Evolutionary conservation across 306 rosid species (phyloP).

Genomic region (Hippophae tibetana): DNA sequence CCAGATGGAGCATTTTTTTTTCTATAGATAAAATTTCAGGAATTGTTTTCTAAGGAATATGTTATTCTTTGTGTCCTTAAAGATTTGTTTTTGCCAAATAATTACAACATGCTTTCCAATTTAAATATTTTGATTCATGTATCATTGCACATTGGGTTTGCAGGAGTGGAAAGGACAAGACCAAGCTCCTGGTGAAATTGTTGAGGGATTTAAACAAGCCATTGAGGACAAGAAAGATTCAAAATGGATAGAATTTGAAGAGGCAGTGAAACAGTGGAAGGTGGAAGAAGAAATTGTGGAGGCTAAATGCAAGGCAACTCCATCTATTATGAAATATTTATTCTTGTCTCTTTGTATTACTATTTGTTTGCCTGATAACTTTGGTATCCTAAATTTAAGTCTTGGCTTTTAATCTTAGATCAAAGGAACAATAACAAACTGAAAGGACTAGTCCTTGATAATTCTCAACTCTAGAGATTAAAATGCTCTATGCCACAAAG

Average conservation of each 20-base stretch:
- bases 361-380: conserved; percentile 2
- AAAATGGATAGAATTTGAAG: conserved; percentile 32
- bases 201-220: conserved; percentile 26
- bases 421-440: neutral
- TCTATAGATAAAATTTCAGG: conserved; percentile 12
- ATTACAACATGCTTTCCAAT: conserved; percentile 3
- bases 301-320: conserved; percentile 43
- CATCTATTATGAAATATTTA: conserved; percentile 1
- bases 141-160: conserved; percentile 12
- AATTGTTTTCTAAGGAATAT: neutral
- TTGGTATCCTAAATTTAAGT: neutral
- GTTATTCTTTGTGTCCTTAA: neutral
- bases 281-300: conserved; percentile 31
- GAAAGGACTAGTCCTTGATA: neutral
- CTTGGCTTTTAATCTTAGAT: neutral
- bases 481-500: conserved; percentile 2
- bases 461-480: neutral
- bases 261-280: conserved; percentile 28
- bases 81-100: conserved; percentile 9
- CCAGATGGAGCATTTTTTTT: neutral
- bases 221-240: conserved; percentile 20
- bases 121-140: conserved; percentile 12
- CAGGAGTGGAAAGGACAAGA: conserved; percentile 31
- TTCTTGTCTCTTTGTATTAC: neutral
- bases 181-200: conserved; percentile 16